Percentiles rank a stretch among this genome's conserved stretches.
Evolutionary conservation across 805 yeast species (phyloP).

Genomic region (Monosporozyma solicola): DNA sequence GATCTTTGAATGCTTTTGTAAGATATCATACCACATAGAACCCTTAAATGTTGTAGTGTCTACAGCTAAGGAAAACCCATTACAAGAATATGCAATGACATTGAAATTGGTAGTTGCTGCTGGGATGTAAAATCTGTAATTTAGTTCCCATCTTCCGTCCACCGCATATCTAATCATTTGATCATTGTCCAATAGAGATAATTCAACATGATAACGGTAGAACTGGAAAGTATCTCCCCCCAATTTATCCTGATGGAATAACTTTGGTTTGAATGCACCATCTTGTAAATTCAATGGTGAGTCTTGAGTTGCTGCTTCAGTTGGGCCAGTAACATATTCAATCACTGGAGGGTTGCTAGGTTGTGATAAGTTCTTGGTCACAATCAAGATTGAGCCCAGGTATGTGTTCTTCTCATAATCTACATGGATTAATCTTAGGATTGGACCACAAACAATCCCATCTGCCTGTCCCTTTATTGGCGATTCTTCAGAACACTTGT

Average conservation of each 20-base stretch:
- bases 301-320: slow-evolving; percentile 1
- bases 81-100: slow-evolving; percentile 76
- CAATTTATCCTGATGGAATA: slow-evolving; percentile 33
- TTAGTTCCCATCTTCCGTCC: slow-evolving; percentile 35
- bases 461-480: slow-evolving; percentile 8
- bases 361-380: slow-evolving; percentile 37
- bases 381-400: slow-evolving; percentile 61
- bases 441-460: slow-evolving; percentile 62
- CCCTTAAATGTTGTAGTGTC: slow-evolving; percentile 61
- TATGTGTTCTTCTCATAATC: slow-evolving; percentile 44
- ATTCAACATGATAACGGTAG: slow-evolving; percentile 53
- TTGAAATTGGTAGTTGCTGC: slow-evolving; percentile 61
- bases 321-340: slow-evolving; percentile 10
- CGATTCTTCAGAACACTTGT: slow-evolving; percentile 11
- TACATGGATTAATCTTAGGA: slow-evolving; percentile 57
- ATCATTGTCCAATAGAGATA: slow-evolving; percentile 41
- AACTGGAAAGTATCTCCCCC: slow-evolving; percentile 36
- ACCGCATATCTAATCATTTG: slow-evolving; percentile 57
- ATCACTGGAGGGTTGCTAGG: slow-evolving; percentile 27
- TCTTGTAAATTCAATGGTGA: not conserved
- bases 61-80: slow-evolving; percentile 75
- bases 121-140: slow-evolving; percentile 65
- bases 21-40: slow-evolving; percentile 79
- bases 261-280: slow-evolving; percentile 42
- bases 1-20: slow-evolving; percentile 53